Percentiles rank a stretch among this genome's conserved stretches.
These are phyloP conservation scores for Magnaporthiopsis rhizophila DNA, from an alignment of 2,329 filamentous ascomycete genomes.

Conservation along the genomic window DNA sequence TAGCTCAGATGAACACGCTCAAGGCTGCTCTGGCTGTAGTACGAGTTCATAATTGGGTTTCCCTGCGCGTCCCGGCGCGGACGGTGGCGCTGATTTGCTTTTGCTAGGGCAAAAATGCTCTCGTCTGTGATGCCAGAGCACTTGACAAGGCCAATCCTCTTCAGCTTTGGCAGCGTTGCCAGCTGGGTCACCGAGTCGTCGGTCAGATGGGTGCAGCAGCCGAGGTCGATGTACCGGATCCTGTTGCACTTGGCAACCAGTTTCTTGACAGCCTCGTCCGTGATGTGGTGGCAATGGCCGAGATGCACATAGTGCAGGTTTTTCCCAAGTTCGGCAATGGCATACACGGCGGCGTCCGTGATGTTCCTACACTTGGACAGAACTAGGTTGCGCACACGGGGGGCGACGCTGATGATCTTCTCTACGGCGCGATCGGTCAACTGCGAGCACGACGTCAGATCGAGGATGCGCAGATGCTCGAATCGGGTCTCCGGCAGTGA, in stretches of 20 bases:
- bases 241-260: slow-evolving; percentile 82
- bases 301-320: slow-evolving; percentile 96
- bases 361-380: slow-evolving; percentile 91
- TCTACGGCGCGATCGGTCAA: slow-evolving; percentile 82
- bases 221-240: slow-evolving; percentile 94
- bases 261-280: slow-evolving; percentile 77
- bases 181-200: slow-evolving; percentile 79
- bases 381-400: slow-evolving; percentile 83
- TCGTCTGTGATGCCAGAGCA: slow-evolving; percentile 83
- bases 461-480: slow-evolving; percentile 85
- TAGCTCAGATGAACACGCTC: slow-evolving; percentile 96
- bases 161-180: slow-evolving; percentile 82
- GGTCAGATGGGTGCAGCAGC: slow-evolving; percentile 86
- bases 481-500: slow-evolving; percentile 65
- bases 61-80: slow-evolving; percentile 40
- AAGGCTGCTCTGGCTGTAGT: slow-evolving; percentile 55
- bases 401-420: slow-evolving; percentile 78
- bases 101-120: slow-evolving; percentile 78
- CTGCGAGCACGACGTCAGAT: slow-evolving; percentile 80
- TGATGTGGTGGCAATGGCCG: slow-evolving; percentile 87
- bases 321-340: slow-evolving; percentile 85
- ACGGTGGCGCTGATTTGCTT: slow-evolving; percentile 50
- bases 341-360: slow-evolving; percentile 78
- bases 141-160: slow-evolving; percentile 91
- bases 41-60: slow-evolving; percentile 41